Conservation (phyloP, 2,329 filamentous ascomycete species). For the Neopestalotiopsis clavispora region DNA sequence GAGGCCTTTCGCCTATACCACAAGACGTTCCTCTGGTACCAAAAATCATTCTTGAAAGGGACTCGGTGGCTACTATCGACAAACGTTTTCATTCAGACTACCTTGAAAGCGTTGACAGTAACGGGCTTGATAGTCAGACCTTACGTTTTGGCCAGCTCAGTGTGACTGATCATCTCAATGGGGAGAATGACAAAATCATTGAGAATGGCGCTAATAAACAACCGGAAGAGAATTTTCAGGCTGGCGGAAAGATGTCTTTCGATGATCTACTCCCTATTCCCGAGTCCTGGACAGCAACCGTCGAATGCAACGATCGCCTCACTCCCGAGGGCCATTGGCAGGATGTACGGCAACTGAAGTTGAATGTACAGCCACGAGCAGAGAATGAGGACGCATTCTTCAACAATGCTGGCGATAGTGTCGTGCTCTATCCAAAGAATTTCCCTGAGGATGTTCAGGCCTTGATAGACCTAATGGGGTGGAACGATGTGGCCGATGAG, state of each 20-base stretch:
- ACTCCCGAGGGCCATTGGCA: conserved; percentile 86
- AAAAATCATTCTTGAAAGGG: conserved; percentile 65
- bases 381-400: background rate
- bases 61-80: conserved; percentile 28
- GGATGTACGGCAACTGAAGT: conserved; percentile 82
- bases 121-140: conserved; percentile 27
- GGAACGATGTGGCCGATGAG: conserved; percentile 74
- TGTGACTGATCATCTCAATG: conserved; percentile 20
- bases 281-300: conserved; percentile 56
- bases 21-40: conserved; percentile 76
- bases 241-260: conserved; percentile 30
- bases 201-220: conserved; percentile 41
- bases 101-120: background rate
- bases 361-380: conserved; percentile 49
- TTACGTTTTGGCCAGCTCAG: conserved; percentile 35
- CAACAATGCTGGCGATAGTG: conserved; percentile 75
- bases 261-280: conserved; percentile 59
- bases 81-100: conserved; percentile 10
- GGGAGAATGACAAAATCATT: conserved; percentile 38
- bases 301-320: conserved; percentile 72
- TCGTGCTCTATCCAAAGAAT: conserved; percentile 87
- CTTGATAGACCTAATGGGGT: conserved; percentile 79
- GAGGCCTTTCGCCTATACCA: conserved; percentile 71
- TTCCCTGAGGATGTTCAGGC: conserved; percentile 79
- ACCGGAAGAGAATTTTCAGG: conserved; percentile 28